A percentile compares a stretch with the other conserved stretches of the same genome.
These are phyloP conservation scores for Dalbergia cultrata DNA, from an alignment of 306 rosid genomes.

Conservation along the genomic window DNA sequence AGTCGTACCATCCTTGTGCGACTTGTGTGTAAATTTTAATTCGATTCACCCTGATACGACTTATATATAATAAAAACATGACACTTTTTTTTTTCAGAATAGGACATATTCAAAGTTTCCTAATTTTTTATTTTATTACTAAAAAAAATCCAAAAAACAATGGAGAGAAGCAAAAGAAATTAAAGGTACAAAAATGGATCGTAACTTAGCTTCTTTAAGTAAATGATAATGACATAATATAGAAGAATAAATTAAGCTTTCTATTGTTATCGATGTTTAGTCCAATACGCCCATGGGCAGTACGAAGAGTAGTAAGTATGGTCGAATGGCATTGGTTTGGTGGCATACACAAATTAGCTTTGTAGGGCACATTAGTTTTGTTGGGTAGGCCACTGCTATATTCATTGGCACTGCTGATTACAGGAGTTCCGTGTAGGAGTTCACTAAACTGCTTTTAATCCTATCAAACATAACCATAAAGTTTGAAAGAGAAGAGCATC, in stretches of 20 bases:
- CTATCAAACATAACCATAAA: too few species aligned
- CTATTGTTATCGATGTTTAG: too few species aligned
- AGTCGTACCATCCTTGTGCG: too few species aligned
- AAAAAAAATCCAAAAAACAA: background rate
- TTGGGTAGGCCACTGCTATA: background rate
- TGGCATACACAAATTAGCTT: slow-evolving; percentile 7
- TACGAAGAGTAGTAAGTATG: background rate
- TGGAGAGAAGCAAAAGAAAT: background rate
- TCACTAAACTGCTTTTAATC: background rate
- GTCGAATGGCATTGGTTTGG: slow-evolving; percentile 8
- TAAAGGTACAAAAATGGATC: background rate
- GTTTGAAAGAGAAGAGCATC: too few species aligned
- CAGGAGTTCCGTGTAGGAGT: background rate
- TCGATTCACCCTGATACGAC: too few species aligned
- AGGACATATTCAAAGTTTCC: too few species aligned
- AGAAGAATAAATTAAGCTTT: too few species aligned
- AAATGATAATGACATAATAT: too few species aligned
- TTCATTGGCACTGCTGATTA: background rate
- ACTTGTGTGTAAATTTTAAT: too few species aligned
- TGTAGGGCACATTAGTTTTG: background rate
- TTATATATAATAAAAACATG: too few species aligned
- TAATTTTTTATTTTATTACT: too few species aligned
- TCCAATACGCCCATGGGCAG: background rate
- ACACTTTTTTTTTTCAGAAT: too few species aligned
- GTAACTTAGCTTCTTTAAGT: background rate